A percentile compares a stretch with the other conserved stretches of the same genome.
These are phyloP conservation scores for Penicillium sp. DNA, from an alignment of 2,329 filamentous ascomycete species.

Conservation along the genomic window DNA sequence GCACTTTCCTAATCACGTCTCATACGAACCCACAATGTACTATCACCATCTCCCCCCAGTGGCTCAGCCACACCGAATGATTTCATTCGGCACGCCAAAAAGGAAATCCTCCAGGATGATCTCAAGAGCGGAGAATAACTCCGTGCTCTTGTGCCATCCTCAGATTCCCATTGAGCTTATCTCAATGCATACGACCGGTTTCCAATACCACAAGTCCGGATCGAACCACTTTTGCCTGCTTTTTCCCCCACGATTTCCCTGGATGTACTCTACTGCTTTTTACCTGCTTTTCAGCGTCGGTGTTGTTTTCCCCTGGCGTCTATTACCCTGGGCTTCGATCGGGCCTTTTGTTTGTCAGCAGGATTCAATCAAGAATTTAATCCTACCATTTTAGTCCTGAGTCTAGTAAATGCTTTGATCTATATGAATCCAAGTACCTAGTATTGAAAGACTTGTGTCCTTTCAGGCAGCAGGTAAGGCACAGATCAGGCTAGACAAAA, in stretches of 20 bases:
- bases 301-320: slow-evolving; percentile 2
- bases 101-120: background rate
- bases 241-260: background rate
- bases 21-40: background rate
- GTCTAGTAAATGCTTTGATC: background rate
- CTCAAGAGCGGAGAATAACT: background rate
- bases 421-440: too few relatives aligned
- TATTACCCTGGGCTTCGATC: background rate
- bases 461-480: too few relatives aligned
- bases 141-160: background rate
- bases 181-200: background rate
- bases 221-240: background rate
- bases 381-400: background rate
- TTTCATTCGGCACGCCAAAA: background rate
- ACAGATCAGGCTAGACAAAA: too few relatives aligned
- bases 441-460: too few relatives aligned
- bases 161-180: background rate
- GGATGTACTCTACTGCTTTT: slow-evolving; percentile 9
- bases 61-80: background rate
- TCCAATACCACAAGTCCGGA: background rate
- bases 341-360: slow-evolving; percentile 2
- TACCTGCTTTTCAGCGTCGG: slow-evolving; percentile 12
- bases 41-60: background rate
- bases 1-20: background rate
- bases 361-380: background rate